Evolutionary conservation across 345 rosid genomes (phyloP), one percentile per base, ranked within the genome.

Genomic region (Gossypium arboreum): DNA sequence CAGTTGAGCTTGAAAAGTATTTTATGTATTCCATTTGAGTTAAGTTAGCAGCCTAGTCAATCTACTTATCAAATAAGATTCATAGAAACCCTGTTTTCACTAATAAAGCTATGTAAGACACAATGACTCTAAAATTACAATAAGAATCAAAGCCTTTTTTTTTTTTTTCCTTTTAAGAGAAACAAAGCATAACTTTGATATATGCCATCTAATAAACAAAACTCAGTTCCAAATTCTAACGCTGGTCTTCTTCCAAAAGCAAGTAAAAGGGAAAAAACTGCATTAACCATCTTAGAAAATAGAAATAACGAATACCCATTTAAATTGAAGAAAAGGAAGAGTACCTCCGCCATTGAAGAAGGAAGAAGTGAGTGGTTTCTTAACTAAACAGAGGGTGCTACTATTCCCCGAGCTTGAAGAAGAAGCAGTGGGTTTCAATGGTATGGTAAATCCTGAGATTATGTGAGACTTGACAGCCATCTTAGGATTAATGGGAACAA

Each of bases 261-360:
- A 62, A 64, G 50, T n/a, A 10, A 4, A 41, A 39, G 18, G 1
- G 8, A 34, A 15, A 63, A 34, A 34, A 39, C 13, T 64, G n/a
- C 50, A 64, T 64, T 64, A 9, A 67, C 39, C 2, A 50, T 13
- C 16, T 29, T 4, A 3, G 17, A 27, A 9, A 20, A 27, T 10
- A 65, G 41, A 75, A 55, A 20, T 44, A n/a, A 60, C 12, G 44
- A 54, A 51, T 27, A 12, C 45, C 71, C 68, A 64, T 12, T 5
- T 57, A 76, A 9, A 62, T 11, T 34, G 63, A 71, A n/a, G 20
- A 12, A 3, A 12, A 61, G 13, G 12, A 67, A 39, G 25, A 24
- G 17, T 70, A 86, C 90, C 86, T 80, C 88, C 87, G 10, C 81
- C 85, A 72, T 76, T 83, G 73, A 88, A 66, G 74, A 86, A 84